A percentile compares a stretch with the other conserved stretches of the same genome.
Evolutionary conservation across 257 asterid species (phyloP).

Genomic region (Solanum tarapatanum): DNA sequence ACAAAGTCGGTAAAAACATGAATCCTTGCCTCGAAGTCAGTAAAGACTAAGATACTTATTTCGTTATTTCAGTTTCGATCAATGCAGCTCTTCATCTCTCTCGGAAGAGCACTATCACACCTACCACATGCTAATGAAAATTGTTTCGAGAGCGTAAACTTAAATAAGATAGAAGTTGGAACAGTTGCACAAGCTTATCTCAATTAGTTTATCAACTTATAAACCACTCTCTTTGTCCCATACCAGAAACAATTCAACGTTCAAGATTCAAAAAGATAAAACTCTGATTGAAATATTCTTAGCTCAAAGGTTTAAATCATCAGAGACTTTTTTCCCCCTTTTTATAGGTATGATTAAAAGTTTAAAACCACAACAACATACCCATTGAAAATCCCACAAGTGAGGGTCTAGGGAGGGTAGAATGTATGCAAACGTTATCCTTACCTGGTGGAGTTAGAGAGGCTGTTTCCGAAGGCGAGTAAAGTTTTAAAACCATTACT

Average conservation of each 20-base stretch:
- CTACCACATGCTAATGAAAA: background rate
- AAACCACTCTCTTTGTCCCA: background rate
- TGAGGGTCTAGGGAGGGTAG: background rate
- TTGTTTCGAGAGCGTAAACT: background rate
- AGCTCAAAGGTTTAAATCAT: background rate
- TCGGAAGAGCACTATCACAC: background rate
- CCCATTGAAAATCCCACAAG: background rate
- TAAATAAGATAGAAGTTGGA: background rate
- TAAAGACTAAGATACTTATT: background rate
- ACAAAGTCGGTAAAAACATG: background rate
- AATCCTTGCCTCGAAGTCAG: background rate
- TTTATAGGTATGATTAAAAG: background rate
- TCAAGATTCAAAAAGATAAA: background rate
- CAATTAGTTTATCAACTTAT: background rate
- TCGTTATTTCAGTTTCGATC: background rate
- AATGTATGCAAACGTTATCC: background rate
- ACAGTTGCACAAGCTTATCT: background rate
- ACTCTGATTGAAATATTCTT: background rate
- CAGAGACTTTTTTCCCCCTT: background rate
- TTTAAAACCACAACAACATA: background rate
- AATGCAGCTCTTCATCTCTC: background rate
- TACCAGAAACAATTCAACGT: background rate
- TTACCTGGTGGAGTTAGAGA: background rate
- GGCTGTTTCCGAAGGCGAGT: background rate
- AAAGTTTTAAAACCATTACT: background rate